These are phyloP conservation scores for Phytophthora rubi DNA, from an alignment of 352 stramenopile genomes.

Conservation along the genomic window DNA sequence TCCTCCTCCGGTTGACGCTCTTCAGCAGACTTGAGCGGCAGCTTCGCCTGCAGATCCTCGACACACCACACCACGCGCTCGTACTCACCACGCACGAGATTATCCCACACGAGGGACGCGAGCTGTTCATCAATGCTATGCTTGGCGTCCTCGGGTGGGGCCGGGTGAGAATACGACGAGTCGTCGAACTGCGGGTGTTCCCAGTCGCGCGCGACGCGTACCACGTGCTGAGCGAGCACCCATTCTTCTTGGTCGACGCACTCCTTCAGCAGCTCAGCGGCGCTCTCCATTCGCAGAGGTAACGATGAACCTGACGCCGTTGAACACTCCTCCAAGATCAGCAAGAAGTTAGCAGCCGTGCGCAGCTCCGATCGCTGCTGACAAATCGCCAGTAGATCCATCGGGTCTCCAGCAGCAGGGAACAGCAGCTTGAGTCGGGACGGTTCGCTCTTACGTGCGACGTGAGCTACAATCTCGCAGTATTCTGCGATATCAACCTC, in stretches of 20 bases:
- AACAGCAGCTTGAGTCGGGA: conserved; percentile 79
- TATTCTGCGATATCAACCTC: conserved; percentile 74
- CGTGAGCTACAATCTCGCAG: conserved; percentile 85
- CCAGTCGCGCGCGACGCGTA: conserved; percentile 86
- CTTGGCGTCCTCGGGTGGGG: conserved; percentile 4
- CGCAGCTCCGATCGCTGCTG: conserved; percentile 71
- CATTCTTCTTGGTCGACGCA: conserved; percentile 85
- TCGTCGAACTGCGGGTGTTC: conserved; percentile 42
- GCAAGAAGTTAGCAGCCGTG: conserved; percentile 84
- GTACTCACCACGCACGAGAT: conserved; percentile 65
- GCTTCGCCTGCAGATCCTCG: conserved; percentile 65
- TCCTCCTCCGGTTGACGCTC: conserved; percentile 32
- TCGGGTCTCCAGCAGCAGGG: conserved; percentile 65
- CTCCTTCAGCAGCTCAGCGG: conserved; percentile 65
- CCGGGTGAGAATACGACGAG: conserved; percentile 18
- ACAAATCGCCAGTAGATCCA: conserved; percentile 68
- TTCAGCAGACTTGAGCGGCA: conserved; percentile 41
- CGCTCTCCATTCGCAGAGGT: conserved; percentile 54
- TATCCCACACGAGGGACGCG: conserved; percentile 54
- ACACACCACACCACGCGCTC: conserved; percentile 73
- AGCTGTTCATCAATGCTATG: conserved; percentile 73
- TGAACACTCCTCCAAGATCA: conserved; percentile 81
- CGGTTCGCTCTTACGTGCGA: conserved; percentile 85
- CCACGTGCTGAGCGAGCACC: conserved; percentile 74
- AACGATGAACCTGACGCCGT: conserved; percentile 36